A percentile compares a stretch with the other conserved stretches of the same genome.
Evolutionary conservation across 208 protist genomes (phyloP).

Genomic region (Zelonia costaricensis): DNA sequence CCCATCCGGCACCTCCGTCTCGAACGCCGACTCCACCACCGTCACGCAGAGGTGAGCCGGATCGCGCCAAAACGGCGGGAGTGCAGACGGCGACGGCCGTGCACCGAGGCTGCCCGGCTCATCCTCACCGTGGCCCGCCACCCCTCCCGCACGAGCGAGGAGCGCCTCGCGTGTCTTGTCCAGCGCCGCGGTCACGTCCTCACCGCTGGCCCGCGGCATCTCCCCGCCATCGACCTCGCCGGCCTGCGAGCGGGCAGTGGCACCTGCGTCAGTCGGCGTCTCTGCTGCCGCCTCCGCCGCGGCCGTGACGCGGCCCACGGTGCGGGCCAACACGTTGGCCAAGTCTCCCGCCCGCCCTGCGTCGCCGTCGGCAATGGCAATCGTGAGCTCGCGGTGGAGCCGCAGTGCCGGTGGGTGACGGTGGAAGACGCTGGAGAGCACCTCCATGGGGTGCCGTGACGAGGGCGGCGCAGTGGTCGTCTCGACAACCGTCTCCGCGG

Average conservation of each 20-base stretch:
- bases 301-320: constrained; percentile 32
- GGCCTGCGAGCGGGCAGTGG: neutral
- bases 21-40: constrained; percentile 76
- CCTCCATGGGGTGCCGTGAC: constrained; percentile 53
- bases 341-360: constrained; percentile 60
- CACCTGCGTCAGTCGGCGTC: neutral
- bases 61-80: constrained; percentile 68
- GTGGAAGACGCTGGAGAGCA: constrained; percentile 70
- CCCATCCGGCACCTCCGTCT: constrained; percentile 53
- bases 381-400: constrained; percentile 76
- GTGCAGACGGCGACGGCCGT: too few relatives aligned
- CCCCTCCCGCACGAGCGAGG: neutral
- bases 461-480: neutral
- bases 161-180: constrained; percentile 38
- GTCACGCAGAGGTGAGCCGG: constrained; percentile 66
- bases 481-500: too few relatives aligned
- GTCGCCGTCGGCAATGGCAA: constrained; percentile 66
- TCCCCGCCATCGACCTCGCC: neutral
- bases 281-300: neutral
- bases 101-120: too few relatives aligned
- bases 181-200: constrained; percentile 36
- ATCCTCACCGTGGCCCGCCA: neutral
- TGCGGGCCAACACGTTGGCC: constrained; percentile 57
- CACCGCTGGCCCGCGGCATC: constrained; percentile 13
- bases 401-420: constrained; percentile 59